A percentile compares a stretch with the other conserved stretches of the same genome.
Conservation (phyloP, 352 stramenopile species). For the Phytophthora fragariaefolia region DNA sequence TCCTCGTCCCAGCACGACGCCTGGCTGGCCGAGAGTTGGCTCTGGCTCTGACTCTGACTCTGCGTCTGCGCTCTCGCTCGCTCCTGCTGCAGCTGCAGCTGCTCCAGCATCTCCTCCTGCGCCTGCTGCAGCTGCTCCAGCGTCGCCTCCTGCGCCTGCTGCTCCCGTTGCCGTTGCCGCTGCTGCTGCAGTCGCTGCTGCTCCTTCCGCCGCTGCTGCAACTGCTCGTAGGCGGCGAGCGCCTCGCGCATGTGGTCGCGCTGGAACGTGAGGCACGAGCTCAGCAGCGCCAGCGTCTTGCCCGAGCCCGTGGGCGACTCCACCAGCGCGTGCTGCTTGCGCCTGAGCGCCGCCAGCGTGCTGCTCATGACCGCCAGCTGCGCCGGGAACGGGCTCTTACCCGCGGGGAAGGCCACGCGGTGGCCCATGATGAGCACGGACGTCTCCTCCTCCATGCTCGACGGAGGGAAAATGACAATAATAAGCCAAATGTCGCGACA, state of each 20-base stretch:
- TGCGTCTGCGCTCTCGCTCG: too few relatives aligned
- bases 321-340: slow-evolving; percentile 74
- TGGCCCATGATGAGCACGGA: slow-evolving; percentile 87
- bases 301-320: slow-evolving; percentile 85
- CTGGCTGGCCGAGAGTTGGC: neutral
- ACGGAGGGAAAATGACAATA: slow-evolving; percentile 15
- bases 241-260: slow-evolving; percentile 52
- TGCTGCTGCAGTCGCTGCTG: slow-evolving; percentile 5
- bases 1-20: slow-evolving; percentile 33
- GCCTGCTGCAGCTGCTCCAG: neutral
- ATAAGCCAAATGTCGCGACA: slow-evolving; percentile 17
- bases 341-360: slow-evolving; percentile 76
- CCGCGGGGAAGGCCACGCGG: slow-evolving; percentile 70
- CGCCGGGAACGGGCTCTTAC: slow-evolving; percentile 82
- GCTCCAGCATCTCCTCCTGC: too few relatives aligned
- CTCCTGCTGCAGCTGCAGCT: slow-evolving; percentile 12
- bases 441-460: slow-evolving; percentile 23
- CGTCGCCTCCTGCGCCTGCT: neutral
- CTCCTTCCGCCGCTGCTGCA: neutral
- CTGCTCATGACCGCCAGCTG: slow-evolving; percentile 89
- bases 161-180: slow-evolving; percentile 4
- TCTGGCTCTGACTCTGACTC: neutral
- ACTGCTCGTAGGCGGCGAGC: slow-evolving; percentile 32
- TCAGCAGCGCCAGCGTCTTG: slow-evolving; percentile 85
- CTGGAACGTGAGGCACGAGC: slow-evolving; percentile 84